Base-by-base conservation (phyloP, 1,284 basidiomycete species). In the Chondrostereum purpureum region DNA sequence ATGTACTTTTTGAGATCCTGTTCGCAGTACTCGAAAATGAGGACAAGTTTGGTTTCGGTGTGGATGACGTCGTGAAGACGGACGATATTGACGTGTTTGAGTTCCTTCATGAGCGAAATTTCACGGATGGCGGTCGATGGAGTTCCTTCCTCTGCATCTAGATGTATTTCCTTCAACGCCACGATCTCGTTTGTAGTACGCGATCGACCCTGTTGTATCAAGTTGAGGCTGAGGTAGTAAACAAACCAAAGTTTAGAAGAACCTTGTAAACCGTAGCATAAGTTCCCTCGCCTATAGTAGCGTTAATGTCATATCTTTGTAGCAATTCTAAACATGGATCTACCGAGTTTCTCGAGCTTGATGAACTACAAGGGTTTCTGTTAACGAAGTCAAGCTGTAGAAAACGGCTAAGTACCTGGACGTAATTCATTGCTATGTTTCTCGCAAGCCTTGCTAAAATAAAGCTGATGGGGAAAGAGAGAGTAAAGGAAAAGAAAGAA, bases 1-100 rank as follows among this genome's bases (percentile, higher is more conserved):
- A 99, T 99, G 68, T 98, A 99, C 63, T 94, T 93, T 69, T 99
- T 99, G 46, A 99, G 75, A 67, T 99, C 96, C 64, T 94, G 88
- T 61, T 99, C 96, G 68, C 96, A 96, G 63, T 85, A 99, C 66
- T 99, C 96, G 63, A 99, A 98, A 50, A 99, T 96, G 50, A 99
- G 90, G 58, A 98, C 91, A 37, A 99, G 85, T 60, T 99, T 99
- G 21, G 92, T 88, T 67, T 99, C 93, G 16, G 92, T 96, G 64
- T 98, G 94, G 51, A 99, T 97, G 47, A 99, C 96, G 63, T 99
- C 96, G 73, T 98, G 85, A 13, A 99, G 81, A 56, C 95, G 91
- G 59, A 92, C 88, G 56, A 94, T 92, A 68, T 96, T 95, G 69
- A 87, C 81, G 58, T 96, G 92, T 62, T 93, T 92, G 58, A 96